Percentiles rank a stretch among this genome's conserved stretches.
Evolutionary conservation across 768 basidiomycete genomes (phyloP).

Genomic region (Phylloporus sp.): DNA sequence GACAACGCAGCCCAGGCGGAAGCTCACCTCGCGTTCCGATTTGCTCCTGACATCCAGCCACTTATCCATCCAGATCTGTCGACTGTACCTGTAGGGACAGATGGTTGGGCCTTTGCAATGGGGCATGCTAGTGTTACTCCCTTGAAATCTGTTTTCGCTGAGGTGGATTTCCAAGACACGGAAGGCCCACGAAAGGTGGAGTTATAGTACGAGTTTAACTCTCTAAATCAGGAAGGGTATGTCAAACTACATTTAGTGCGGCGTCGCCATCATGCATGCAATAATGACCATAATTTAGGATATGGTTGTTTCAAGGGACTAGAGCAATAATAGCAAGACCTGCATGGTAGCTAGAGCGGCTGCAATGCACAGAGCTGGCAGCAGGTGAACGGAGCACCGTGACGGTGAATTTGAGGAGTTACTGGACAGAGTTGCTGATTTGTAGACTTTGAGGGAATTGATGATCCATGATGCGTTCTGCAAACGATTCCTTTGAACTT

Average conservation of each 20-base stretch:
- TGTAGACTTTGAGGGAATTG: conserved; percentile 72
- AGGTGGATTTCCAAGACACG: conserved; percentile 27
- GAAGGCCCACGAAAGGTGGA: conserved; percentile 12
- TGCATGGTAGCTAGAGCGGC: conserved; percentile 9
- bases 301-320: background rate
- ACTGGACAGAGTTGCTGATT: conserved; percentile 46
- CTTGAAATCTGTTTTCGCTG: conserved; percentile 67
- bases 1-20: conserved; percentile 15
- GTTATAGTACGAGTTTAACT: conserved; percentile 43
- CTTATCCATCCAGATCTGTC: conserved; percentile 58
- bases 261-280: conserved; percentile 4
- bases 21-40: conserved; percentile 62
- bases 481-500: conserved; percentile 4
- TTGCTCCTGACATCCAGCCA: conserved; percentile 63
- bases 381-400: conserved; percentile 2
- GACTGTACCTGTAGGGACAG: conserved; percentile 68
- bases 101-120: conserved; percentile 72
- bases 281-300: too few relatives aligned
- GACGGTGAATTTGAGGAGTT: conserved; percentile 23
- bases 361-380: conserved; percentile 10
- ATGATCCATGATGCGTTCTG: conserved; percentile 82
- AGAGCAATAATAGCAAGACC: conserved; percentile 15
- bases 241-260: conserved; percentile 8
- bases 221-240: background rate
- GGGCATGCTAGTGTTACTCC: conserved; percentile 77